Base-by-base conservation (phyloP, 345 rosid genomes). In the Cardiospermum halicacabum region DNA sequence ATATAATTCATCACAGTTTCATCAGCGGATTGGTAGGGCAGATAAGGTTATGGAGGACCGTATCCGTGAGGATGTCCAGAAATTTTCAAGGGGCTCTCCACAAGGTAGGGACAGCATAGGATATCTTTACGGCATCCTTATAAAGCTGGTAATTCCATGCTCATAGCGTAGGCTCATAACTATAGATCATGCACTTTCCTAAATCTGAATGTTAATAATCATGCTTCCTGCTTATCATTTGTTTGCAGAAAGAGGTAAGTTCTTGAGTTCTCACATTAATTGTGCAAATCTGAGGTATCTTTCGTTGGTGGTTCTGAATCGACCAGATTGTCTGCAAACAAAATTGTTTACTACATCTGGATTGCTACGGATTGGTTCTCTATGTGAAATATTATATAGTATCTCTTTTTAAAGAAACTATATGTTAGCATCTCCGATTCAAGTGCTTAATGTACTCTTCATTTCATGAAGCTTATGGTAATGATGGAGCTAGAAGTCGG, bases 381-480 rank as follows among this genome's bases (percentile, higher is more conserved):
- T 80, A 49, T 78, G 74, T 77, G 72, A 82, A 47, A 72, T 77
- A 48, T 71, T 73, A 69, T 72, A 71, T 82, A 74, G 70, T 50
- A 64, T 82, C 60, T 78, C 59, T 80, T 54, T 67, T 69, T 86
- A 73, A 80, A 79, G 80, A 82, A 72, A 69, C 82, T 73, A 60
- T 85, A 65, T 75, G 68, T 53, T 76, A 75, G 77, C 87, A 76
- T 78, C 76, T 77, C n/a, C 65, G 69, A 78, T 71, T 75, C 88
- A 81, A 74, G 85, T 77, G 81, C 92, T 84, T 94, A 81, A 88
- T 95, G 53, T 73, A 67, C 81, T 85, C 82, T 87, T 89, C 89
- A 70, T 89, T 95, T 87, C 75, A 51, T 91, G 97, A 89, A 95
- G 99, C 99, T 89, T 87, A 85, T 82, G 96, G 96, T 82, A 91